Conservation (phyloP, 2,329 filamentous ascomycete genomes). For the Colletotrichum gigasporum region DNA sequence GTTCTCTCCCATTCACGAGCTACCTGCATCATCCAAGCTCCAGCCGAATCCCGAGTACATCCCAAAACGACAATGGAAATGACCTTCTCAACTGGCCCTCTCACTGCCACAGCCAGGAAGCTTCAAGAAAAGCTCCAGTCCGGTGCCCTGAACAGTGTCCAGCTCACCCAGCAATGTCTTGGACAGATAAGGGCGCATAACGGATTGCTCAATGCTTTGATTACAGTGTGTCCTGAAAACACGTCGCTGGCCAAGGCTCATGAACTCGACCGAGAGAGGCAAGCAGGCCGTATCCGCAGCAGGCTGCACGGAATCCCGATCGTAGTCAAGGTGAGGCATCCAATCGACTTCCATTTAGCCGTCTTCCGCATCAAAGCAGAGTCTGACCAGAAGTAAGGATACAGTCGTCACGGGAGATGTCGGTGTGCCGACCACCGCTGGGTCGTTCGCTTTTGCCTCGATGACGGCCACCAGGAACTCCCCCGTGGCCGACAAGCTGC, state of each 20-base stretch:
- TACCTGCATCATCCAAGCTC: no score
- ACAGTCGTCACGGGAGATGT: constrained; percentile 48
- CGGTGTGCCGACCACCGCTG: constrained; percentile 51
- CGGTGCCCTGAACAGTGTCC: constrained; percentile 33
- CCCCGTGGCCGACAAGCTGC: constrained; percentile 45
- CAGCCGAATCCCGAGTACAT: background rate
- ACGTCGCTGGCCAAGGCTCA: constrained; percentile 45
- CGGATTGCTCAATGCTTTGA: constrained; percentile 41
- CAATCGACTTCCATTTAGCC: background rate
- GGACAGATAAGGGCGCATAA: constrained; percentile 37
- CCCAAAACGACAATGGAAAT: background rate
- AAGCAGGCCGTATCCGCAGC: constrained; percentile 43
- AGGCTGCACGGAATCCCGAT: constrained; percentile 53
- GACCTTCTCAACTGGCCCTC: background rate
- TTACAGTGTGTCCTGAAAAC: constrained; percentile 47
- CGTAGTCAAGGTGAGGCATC: constrained; percentile 42
- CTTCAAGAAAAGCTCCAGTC: constrained; percentile 15
- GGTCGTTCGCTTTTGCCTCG: constrained; percentile 47
- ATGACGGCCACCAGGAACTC: constrained; percentile 46
- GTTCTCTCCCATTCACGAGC: no score
- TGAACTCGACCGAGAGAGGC: constrained; percentile 49
- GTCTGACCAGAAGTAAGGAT: constrained; percentile 35
- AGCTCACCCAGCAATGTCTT: constrained; percentile 32
- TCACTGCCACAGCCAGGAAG: constrained; percentile 7
- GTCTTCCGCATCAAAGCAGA: background rate